Evolutionary conservation across 352 stramenopile genomes (phyloP), one percentile per base, ranked within the genome.

Genomic region (Pythium sp.): DNA sequence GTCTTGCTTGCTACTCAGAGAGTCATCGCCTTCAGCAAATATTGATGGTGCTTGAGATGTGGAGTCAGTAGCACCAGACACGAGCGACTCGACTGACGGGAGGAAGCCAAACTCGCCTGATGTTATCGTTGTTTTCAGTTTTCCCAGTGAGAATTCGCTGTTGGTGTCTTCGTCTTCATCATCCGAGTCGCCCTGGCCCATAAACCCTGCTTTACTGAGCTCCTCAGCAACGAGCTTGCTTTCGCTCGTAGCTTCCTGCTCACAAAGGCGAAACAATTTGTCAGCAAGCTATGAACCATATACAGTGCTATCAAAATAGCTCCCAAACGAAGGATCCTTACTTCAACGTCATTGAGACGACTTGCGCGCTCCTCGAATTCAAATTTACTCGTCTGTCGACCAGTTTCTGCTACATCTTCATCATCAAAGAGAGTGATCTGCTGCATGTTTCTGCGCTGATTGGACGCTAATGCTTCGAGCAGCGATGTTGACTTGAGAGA

Each of bases 401-500:
- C 30, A 49, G 15, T 32, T 32, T 49, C 34, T 1, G 34, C 57
- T 11, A 14, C 65, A 20, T 65, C 57, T 41, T 67, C 66, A 11
- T 71, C 66, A 8, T 71, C 66, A 55, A 63, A 57, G 22, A 62
- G 18, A 18, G 8, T 18, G 7, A 61, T 57, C 14, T 38, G 34
- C n/a, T 73, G 49, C 5, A 43, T 22, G 3, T 15, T 53, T 5
- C n/a, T n/a, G 12, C 56, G 64, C 30, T 62, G 62, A 8, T 24
- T 49, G 12, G 67, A 62, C 36, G 69, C 69, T 24, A 87, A 54
- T 24, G 79, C 72, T 61, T 84, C 79, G 22, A 87, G 71, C 22
- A 87, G 68, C 22, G 79, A 87, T 7, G 67, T 69, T 6, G 63
- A 0, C 7, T 73, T 82, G 14, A 80, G 30, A 22, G 65, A 66